Base-by-base conservation (phyloP, 2,329 filamentous ascomycete species). In the Ilyonectria sp. region DNA sequence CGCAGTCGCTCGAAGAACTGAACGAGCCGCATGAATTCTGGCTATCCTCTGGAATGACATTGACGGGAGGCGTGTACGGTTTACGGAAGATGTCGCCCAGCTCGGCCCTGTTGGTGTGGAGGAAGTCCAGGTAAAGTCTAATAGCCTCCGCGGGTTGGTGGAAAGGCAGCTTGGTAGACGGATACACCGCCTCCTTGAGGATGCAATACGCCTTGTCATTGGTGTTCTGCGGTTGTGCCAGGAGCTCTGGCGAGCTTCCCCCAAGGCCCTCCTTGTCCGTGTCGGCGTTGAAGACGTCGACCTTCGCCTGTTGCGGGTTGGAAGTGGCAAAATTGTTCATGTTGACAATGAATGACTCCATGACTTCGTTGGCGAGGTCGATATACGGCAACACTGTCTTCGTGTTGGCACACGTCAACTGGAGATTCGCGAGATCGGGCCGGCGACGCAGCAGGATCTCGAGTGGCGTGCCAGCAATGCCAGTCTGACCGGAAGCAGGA, bases 361-460 rank as follows among this genome's bases (percentile, higher is more conserved):
- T 26, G 26, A 64, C 52, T 44, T 68, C 65, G 21, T 64, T 63
- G 19, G 40, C 56, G 21, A 68, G 60, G 31, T 64, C 60, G 31
- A 68, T 68, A 31, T 60, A 60, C n/a, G 65, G 65, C 13, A 68
- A 17, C 8, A 54, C 37, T 2, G 57, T 50, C 11, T 64, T 63
- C 5, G 65, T 59, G 31, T 68, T 68, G 9, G 47, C 40, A 44
- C 60, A 64, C 6, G 65, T 60, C 7, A 68, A 50, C 23, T 68
- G 37, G 13, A 68, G 31, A 19, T 61, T 31, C 8, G 13, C 29
- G 3, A 68, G 37, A 49, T 68, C 65, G 15, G 65, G 65, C 13
- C 63, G 49, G 10, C 63, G 50, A 10, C 43, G 17, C 23, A 52
- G 33, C 15, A 66, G 26, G 13, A 40, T 53, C 13, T 57, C 26